A percentile compares a stretch with the other conserved stretches of the same genome.
Evolutionary conservation across 2,329 filamentous ascomycete species (phyloP).

Genomic region (Penicillium digitatum): DNA sequence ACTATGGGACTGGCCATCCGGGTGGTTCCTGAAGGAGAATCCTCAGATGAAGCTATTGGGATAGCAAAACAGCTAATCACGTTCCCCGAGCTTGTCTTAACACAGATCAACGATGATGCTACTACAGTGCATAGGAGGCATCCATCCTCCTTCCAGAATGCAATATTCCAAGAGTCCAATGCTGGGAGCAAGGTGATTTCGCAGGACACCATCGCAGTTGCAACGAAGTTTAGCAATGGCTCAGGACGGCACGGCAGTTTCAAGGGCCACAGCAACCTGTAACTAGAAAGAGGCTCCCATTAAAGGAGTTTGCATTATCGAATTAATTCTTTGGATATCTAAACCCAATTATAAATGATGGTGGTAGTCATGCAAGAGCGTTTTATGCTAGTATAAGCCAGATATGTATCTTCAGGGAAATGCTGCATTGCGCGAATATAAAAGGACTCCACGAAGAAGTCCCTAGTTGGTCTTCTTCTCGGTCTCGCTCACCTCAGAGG

Average conservation of each 20-base stretch:
- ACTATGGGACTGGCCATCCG: conserved; percentile 53
- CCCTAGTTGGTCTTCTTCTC: conserved; percentile 22
- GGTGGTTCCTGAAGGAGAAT: conserved; percentile 50
- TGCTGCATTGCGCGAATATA: background rate
- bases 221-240: conserved; percentile 17
- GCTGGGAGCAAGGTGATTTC: conserved; percentile 17
- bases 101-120: conserved; percentile 47
- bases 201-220: conserved; percentile 17
- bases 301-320: conserved; percentile 14
- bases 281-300: background rate
- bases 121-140: conserved; percentile 51
- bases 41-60: conserved; percentile 47
- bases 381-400: background rate
- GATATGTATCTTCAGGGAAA: background rate
- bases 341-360: background rate
- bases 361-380: background rate
- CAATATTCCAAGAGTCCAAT: conserved; percentile 24
- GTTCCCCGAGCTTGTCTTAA: conserved; percentile 55
- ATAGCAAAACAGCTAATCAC: conserved; percentile 47
- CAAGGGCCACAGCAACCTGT: conserved; percentile 18
- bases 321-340: background rate
- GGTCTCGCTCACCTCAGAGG: conserved; percentile 14
- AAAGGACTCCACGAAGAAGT: background rate
- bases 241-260: conserved; percentile 19
- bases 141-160: conserved; percentile 49